Conservation (phyloP, 1,139 yeast genomes). For the Nakaseomyces uthaithaninus region DNA sequence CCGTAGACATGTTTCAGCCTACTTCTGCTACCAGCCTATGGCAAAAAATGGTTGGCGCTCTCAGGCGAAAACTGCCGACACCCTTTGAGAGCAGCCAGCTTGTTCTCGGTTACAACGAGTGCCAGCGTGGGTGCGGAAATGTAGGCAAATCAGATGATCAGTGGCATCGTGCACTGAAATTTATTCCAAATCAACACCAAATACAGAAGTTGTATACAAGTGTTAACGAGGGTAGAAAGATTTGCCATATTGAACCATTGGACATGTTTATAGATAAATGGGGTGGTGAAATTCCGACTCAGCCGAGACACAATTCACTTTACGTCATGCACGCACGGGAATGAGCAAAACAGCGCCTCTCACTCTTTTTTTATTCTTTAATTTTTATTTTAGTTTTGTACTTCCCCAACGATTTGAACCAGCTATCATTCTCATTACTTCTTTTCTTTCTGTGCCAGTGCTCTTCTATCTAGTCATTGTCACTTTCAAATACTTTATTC, state of each 20-base stretch:
- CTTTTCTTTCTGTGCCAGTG: too few relatives aligned
- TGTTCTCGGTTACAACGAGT: slow-evolving; percentile 7
- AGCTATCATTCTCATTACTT: too few relatives aligned
- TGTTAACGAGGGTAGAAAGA: slow-evolving; percentile 15
- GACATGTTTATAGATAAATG: slow-evolving; percentile 23
- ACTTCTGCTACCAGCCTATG: not conserved
- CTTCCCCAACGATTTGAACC: too few relatives aligned
- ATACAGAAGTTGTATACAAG: slow-evolving; percentile 18
- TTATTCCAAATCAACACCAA: slow-evolving; percentile 21
- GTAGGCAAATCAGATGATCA: slow-evolving; percentile 9
- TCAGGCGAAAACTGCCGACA: too few relatives aligned
- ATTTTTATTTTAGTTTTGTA: too few relatives aligned
- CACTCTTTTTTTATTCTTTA: not conserved
- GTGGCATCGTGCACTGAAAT: slow-evolving; percentile 1
- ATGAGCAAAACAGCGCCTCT: not conserved
- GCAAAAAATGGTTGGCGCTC: too few relatives aligned
- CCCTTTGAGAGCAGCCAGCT: slow-evolving; percentile 8
- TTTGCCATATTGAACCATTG: slow-evolving; percentile 19
- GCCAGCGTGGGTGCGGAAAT: slow-evolving; percentile 5
- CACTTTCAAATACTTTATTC: too few relatives aligned
- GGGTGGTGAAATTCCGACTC: slow-evolving; percentile 11
- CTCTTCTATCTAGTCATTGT: too few relatives aligned
- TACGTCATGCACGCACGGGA: not conserved
- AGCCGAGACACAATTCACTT: not conserved
- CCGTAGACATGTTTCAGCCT: slow-evolving; percentile 17